These are phyloP conservation scores for Leucocoprinus sp. DNA, from an alignment of 768 basidiomycete genomes.

Conservation along the genomic window DNA sequence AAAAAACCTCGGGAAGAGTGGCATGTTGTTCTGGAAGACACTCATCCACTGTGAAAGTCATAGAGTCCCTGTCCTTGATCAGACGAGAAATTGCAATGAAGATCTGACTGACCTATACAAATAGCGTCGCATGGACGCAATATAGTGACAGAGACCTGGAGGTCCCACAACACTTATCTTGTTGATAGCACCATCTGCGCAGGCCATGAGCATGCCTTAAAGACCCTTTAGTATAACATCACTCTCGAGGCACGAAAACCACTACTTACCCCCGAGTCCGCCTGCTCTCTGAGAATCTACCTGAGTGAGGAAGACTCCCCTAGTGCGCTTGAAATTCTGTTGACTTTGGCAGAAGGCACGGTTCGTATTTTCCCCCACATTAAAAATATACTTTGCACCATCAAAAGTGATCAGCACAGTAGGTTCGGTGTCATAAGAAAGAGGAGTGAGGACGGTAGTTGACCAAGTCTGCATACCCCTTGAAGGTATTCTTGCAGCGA, in stretches of 20 bases:
- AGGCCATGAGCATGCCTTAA: constrained; percentile 68
- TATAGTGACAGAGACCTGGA: constrained; percentile 55
- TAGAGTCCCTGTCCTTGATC: constrained; percentile 34
- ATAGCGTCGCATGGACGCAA: constrained; percentile 66
- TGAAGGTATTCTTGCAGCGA: not conserved
- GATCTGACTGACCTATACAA: constrained; percentile 46
- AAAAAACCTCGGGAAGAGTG: constrained; percentile 18
- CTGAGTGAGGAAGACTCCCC: constrained; percentile 66
- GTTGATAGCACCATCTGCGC: constrained; percentile 61
- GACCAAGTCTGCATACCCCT: constrained; percentile 46
- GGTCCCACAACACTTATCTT: constrained; percentile 65
- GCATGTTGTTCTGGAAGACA: constrained; percentile 6
- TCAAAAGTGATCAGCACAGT: constrained; percentile 70
- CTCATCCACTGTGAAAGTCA: constrained; percentile 40
- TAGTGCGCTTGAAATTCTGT: constrained; percentile 57
- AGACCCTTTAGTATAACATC: not conserved
- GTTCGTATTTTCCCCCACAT: constrained; percentile 75
- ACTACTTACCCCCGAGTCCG: constrained; percentile 62
- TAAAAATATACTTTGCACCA: constrained; percentile 80
- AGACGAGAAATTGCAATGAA: not conserved
- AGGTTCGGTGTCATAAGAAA: constrained; percentile 75
- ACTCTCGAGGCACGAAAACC: not conserved
- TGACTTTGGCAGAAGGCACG: constrained; percentile 64
- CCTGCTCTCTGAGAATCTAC: constrained; percentile 51
- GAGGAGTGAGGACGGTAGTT: constrained; percentile 46